phyloP scores from a whole-genome alignment of 2,329 filamentous ascomycete species.

The Hypoxylon sp. region DNA sequence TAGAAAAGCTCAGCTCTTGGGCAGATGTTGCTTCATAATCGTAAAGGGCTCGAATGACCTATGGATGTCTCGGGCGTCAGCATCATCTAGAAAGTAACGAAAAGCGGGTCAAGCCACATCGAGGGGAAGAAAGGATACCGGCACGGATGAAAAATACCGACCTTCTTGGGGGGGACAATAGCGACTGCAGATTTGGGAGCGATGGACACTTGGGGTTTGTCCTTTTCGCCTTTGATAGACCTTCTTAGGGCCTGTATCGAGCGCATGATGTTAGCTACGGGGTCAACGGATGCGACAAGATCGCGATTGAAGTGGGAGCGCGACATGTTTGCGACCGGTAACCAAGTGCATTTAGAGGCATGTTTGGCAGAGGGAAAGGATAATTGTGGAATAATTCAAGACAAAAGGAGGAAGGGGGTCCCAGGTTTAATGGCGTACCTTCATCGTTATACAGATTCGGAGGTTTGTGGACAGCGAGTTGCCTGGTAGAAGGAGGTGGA shows the following conservation, averaged over 20 bases:
- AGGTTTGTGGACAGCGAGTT: constrained; percentile 45
- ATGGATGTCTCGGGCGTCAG: constrained; percentile 46
- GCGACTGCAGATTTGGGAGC: constrained; percentile 88
- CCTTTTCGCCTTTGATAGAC: constrained; percentile 92
- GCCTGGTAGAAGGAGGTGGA: constrained; percentile 36
- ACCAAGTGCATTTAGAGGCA: constrained; percentile 37
- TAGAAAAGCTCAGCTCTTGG: constrained; percentile 90
- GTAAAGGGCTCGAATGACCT: constrained; percentile 98
- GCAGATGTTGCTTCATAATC: constrained; percentile 84
- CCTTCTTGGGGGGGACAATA: constrained; percentile 94
- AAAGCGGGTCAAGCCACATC: constrained; percentile 24
- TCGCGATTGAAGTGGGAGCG: constrained; percentile 46
- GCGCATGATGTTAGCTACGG: constrained; percentile 58
- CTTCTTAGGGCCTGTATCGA: constrained; percentile 80
- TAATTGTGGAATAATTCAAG: constrained; percentile 32
- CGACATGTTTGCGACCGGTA: constrained; percentile 47
- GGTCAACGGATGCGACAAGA: constrained; percentile 44
- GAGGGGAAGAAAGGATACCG: constrained; percentile 24
- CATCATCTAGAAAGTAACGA: constrained; percentile 25
- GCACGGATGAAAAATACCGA: constrained; percentile 60
- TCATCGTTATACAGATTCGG: constrained; percentile 54
- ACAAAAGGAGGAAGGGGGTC: constrained; percentile 35
- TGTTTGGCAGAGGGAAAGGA: constrained; percentile 34
- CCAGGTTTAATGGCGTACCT: constrained; percentile 55
- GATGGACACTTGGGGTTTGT: constrained; percentile 80